Percentiles rank a stretch among this genome's conserved stretches.
These are phyloP conservation scores for Cutaneotrichosporon sp. DNA, from an alignment of 1,284 basidiomycete species.

Conservation along the genomic window DNA sequence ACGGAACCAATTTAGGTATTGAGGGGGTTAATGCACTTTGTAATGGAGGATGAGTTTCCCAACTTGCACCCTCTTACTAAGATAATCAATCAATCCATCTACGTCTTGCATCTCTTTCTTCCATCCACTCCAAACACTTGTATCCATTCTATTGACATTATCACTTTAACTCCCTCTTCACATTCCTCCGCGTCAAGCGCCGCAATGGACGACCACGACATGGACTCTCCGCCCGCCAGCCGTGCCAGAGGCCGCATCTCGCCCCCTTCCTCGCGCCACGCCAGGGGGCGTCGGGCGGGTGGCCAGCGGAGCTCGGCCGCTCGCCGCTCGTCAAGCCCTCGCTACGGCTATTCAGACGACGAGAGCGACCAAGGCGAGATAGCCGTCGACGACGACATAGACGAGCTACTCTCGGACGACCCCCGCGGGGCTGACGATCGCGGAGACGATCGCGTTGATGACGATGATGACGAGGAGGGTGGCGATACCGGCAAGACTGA, in stretches of 20 bases:
- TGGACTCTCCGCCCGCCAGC: background rate
- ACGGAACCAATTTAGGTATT: background rate
- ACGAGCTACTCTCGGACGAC: constrained; percentile 32
- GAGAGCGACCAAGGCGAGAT: constrained; percentile 13
- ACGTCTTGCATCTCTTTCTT: background rate
- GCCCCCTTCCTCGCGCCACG: background rate
- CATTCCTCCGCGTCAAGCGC: background rate
- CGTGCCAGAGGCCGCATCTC: background rate
- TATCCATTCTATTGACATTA: background rate
- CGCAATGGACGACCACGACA: constrained; percentile 8
- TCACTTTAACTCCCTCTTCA: background rate
- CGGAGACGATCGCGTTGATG: constrained; percentile 17
- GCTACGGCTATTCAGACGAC: constrained; percentile 4
- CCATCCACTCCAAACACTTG: background rate
- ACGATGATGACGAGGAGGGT: constrained; percentile 10
- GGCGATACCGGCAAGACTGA: background rate
- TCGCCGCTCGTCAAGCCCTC: background rate
- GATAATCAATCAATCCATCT: background rate
- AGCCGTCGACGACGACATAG: constrained; percentile 38
- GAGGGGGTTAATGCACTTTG: background rate
- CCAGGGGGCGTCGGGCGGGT: background rate
- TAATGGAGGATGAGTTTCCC: background rate
- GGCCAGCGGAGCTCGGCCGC: background rate
- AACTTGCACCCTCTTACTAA: background rate
- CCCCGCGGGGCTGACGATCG: constrained; percentile 9